Percentiles rank a stretch among this genome's conserved stretches.
Conservation (phyloP, 495 filamentous ascomycete species). For the Choiromyces venosus region DNA sequence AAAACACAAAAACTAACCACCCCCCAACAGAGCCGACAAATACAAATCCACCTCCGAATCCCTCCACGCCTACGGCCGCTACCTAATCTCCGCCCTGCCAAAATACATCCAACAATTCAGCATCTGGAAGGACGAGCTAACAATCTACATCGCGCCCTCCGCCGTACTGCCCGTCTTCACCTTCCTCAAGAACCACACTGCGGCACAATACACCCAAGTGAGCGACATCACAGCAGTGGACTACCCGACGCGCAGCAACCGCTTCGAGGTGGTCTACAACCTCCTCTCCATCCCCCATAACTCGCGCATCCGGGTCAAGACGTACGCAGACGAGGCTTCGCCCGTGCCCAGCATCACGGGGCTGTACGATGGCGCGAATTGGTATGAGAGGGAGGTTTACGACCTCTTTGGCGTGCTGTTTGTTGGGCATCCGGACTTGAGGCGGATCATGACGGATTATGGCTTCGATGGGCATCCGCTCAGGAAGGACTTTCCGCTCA, state of each 20-base stretch:
- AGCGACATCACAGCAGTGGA: slow-evolving; percentile 90
- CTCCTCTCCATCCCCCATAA: slow-evolving; percentile 92
- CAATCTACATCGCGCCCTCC: slow-evolving; percentile 81
- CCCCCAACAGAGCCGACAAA: slow-evolving; percentile 59
- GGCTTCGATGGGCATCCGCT: slow-evolving; percentile 97
- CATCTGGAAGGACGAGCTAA: slow-evolving; percentile 98
- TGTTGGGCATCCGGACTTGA: slow-evolving; percentile 85
- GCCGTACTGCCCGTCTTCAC: slow-evolving; percentile 85
- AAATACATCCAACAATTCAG: slow-evolving; percentile 99
- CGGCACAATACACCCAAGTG: slow-evolving; percentile 91
- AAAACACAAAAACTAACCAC: slow-evolving; percentile 38
- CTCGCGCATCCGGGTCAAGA: slow-evolving; percentile 94
- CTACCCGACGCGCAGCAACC: slow-evolving; percentile 86
- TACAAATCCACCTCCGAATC: slow-evolving; percentile 74
- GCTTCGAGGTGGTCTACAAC: slow-evolving; percentile 99
- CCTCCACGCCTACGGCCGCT: slow-evolving; percentile 90
- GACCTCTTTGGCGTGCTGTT: slow-evolving; percentile 99
- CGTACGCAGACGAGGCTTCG: slow-evolving; percentile 94
- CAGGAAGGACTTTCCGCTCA: slow-evolving; percentile 96
- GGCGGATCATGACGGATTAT: slow-evolving; percentile 99
- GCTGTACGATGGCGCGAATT: slow-evolving; percentile 92
- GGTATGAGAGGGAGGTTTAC: slow-evolving; percentile 98
- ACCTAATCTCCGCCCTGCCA: slow-evolving; percentile 90
- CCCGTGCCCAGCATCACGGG: slow-evolving; percentile 81
- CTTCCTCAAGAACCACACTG: slow-evolving; percentile 93